Percentiles rank a stretch among this genome's conserved stretches.
Evolutionary conservation across 2,329 filamentous ascomycete genomes (phyloP).

Genomic region (Trichothecium sympodiale): DNA sequence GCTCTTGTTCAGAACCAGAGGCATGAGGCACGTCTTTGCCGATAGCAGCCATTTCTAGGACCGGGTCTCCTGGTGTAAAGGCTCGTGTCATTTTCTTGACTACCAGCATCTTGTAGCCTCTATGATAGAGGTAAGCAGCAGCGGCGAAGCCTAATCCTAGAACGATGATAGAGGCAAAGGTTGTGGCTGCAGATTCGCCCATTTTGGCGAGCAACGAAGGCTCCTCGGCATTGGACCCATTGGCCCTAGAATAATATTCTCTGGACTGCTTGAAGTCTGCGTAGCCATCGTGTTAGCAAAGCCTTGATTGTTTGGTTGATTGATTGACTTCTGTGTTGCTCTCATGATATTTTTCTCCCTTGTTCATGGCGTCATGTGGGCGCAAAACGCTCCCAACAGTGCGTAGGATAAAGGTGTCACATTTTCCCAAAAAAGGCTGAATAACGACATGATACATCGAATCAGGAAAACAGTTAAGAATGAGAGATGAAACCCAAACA

Average conservation of each 20-base stretch:
- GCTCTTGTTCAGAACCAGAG: conserved; percentile 25
- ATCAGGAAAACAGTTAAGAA: too few species aligned
- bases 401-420: too few species aligned
- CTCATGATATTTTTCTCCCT: too few species aligned
- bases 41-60: conserved; percentile 66
- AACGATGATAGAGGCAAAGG: conserved; percentile 62
- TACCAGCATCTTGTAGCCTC: conserved; percentile 79
- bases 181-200: conserved; percentile 64
- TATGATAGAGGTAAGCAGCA: conserved; percentile 70
- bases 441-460: too few species aligned
- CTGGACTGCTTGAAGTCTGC: not conserved
- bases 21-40: conserved; percentile 42
- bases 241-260: not conserved
- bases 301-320: too few species aligned
- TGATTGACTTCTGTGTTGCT: too few species aligned
- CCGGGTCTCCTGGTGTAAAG: conserved; percentile 85
- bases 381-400: too few species aligned
- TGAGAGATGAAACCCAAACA: too few species aligned
- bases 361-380: too few species aligned
- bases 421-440: too few species aligned
- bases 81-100: conserved; percentile 88
- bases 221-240: conserved; percentile 11
- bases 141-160: conserved; percentile 53
- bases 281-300: too few species aligned
- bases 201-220: conserved; percentile 45